Evolutionary conservation across 2,329 filamentous ascomycete species (phyloP), one percentile per base, ranked within the genome.

Genomic region (Pseudogymnoascus sp.): DNA sequence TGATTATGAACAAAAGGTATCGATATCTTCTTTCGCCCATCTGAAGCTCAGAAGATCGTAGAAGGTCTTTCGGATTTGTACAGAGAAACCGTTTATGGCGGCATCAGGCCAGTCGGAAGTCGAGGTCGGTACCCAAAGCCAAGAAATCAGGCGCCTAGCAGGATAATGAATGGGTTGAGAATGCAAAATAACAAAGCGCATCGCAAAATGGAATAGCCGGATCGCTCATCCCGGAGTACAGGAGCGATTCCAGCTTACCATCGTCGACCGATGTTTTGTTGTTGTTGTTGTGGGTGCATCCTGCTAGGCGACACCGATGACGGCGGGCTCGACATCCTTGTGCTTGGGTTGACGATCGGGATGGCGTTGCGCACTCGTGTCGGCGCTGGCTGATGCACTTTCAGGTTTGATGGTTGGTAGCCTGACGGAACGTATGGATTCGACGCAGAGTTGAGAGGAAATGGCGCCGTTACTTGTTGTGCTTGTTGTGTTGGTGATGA

Each of bases 341-440:
- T 97, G 70, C 85, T 90, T 62, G 95, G 95, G 82, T 99, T 96
- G 78, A 98, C 91, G 75, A 99, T 99, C 65, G 93, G 93, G 69
- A 98, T 98, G 72, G 95, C 91, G 76, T 97, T 98, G 77, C 92
- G 91, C 64, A 89, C 86, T 70, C 95, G 90, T 67, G 93, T 91
- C 66, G 93, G 91, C 66, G 93, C 84, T 65, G 93, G 91, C 81
- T 97, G 93, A 78, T 96, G 91, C 66, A 96, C 82, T 80, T 96
- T 97, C 70, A 93, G 71, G 81, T 77, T 86, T 66, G 78, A 77
- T 65, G 82, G 85, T 71, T 89, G 87, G 77, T 84, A 89, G 70
- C 81, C 77, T 35, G 87, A 82, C 61, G 88, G 84, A 62, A 86
- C 80, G 71, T 87, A 88, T 31, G 86, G 81, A 41, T 88, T 86